Base-by-base conservation (phyloP, 768 basidiomycete species). In the Lanmaoa rubissima region DNA sequence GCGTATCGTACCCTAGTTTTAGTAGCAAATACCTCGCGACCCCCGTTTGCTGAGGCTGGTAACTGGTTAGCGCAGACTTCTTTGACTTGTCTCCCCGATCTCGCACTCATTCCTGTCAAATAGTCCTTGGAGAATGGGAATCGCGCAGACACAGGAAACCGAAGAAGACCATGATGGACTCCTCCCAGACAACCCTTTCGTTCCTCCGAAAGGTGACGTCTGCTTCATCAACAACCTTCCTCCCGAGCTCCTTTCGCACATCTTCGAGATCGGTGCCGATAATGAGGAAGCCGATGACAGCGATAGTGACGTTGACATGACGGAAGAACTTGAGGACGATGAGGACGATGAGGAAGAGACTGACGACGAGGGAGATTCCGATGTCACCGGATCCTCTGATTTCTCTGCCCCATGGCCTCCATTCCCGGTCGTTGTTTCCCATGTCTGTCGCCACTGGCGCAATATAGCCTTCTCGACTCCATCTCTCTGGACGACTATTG, bases 371-470 rank as follows among this genome's bases (percentile, higher is more conserved):
- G 49, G 41, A 3, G 55, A 34, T 39, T 53, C 63, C 9, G 54
- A 51, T 34, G 34, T 13, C 38, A 51, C 46, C 1, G 49, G n/a
- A 28, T 55, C 55, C 34, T 58, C 55, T 19, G 56, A 48, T 36
- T 11, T n/a, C 4, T 4, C 8, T 45, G 19, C 44, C 24, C 12
- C 46, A n/a, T 43, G 38, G 44, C 70, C 69, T 35, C 55, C 74
- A 2, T 85, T 84, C 65, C 78, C 80, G 60, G 71, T 84, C 31
- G 72, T 84, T 61, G 82, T 79, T 14, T 85, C 85, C 17, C 85
- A 85, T 61, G 79, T 86, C 11, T 87, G 85, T 67, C 71, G 63
- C 26, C 81, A 78, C 54, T 87, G 86, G 86, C 82, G 85, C 47
- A 71, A 70, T 36, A 61, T 78, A 2, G 79, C 84, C 4, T 53